Evolutionary conservation across 2,329 filamentous ascomycete species (phyloP), one percentile per base, ranked within the genome.

Genomic region (Pseudogymnoascus verrucosus): DNA sequence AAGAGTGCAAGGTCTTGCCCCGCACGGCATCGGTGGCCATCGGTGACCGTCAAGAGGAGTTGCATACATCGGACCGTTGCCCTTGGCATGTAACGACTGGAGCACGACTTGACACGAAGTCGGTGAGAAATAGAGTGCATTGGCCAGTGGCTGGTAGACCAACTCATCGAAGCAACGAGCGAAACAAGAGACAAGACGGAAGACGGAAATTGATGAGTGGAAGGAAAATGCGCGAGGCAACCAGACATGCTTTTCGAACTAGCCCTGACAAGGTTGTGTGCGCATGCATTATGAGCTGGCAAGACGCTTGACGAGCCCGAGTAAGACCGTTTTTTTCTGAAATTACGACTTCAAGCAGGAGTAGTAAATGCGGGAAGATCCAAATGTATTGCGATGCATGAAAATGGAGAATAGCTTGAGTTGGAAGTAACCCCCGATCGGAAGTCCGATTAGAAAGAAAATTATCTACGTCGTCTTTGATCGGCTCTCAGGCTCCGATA

Each of bases 271-370:
- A 70, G 70, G 70, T 73, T 72, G 66, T 73, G 75, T 73, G 72
- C 79, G 81, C 81, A 89, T 87, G 87, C 86, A 89, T 76, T 85
- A 89, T 89, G 87, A 86, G 87, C 84, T 89, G 87, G 85, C 87
- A 89, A 76, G 84, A 82, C 83, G 78, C 78, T 82, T 79, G 78
- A 81, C 78, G 80, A 81, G 82, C 80, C 79, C 74, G 72, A 76
- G 74, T 74, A 75, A 77, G 79, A 75, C 77, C 77, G 76, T 78
- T 79, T 79, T 78, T 36, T 31, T 61, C 59, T 61, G 36, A 26
- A 42, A 61, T 61, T 61, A 61, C 59, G 36, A 42, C 59, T 61
- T 26, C 34, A 61, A 61, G 34, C 11, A 61, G 34, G 14, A 61
- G 39, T 61, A 42, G 39, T 61, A 61, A 61, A 39, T 61, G 59